Conservation (phyloP, 345 rosid species). For the Hibiscus trionum region DNA sequence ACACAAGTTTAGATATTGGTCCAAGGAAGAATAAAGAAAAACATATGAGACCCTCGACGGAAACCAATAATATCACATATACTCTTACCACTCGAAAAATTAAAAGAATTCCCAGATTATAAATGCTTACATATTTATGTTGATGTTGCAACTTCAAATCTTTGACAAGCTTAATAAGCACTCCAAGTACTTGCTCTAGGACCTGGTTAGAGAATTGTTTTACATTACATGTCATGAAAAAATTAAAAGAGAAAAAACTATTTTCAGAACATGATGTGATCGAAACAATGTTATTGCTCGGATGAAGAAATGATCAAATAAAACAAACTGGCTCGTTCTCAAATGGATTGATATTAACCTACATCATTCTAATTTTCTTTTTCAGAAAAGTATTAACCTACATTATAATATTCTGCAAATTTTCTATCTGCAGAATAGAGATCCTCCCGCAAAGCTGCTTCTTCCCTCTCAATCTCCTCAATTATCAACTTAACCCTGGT, state of each 20-base stretch:
- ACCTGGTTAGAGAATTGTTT: slow-evolving; percentile 42
- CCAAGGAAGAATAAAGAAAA: slow-evolving; percentile 1
- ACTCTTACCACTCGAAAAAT: neutral
- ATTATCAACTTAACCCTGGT: slow-evolving; percentile 84
- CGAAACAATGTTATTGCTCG: neutral
- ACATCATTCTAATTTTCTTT: slow-evolving; percentile 36
- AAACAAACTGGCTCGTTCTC: neutral
- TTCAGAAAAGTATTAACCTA: slow-evolving; percentile 19
- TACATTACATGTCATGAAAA: slow-evolving; percentile 2
- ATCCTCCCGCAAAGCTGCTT: slow-evolving; percentile 80
- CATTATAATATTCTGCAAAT: slow-evolving; percentile 90
- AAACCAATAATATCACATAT: neutral
- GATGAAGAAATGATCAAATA: neutral
- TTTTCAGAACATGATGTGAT: slow-evolving; percentile 8
- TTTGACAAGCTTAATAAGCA: slow-evolving; percentile 92
- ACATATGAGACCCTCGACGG: neutral
- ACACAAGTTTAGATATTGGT: slow-evolving; percentile 2
- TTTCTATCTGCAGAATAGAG: slow-evolving; percentile 91
- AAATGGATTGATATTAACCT: slow-evolving; percentile 18
- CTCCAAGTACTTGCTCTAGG: slow-evolving; percentile 91
- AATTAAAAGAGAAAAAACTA: slow-evolving; percentile 1
- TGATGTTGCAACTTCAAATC: slow-evolving; percentile 94
- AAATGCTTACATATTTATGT: slow-evolving; percentile 68
- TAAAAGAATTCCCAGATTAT: neutral
- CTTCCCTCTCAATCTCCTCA: slow-evolving; percentile 96